These are phyloP conservation scores for Phytophthora pini DNA, from an alignment of 352 stramenopile genomes.

Conservation along the genomic window DNA sequence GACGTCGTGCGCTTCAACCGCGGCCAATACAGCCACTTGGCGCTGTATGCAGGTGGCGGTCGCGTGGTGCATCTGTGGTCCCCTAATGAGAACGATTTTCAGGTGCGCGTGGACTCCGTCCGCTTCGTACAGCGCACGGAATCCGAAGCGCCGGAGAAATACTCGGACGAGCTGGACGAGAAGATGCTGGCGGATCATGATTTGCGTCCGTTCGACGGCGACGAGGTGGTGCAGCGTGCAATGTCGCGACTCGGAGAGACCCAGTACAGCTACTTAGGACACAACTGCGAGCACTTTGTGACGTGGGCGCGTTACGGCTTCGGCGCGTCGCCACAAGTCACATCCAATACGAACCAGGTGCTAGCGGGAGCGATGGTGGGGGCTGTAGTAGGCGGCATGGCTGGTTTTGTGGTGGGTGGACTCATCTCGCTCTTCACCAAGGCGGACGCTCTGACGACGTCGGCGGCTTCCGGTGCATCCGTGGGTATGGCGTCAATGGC, in stretches of 20 bases:
- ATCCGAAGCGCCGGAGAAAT: slow-evolving; percentile 40
- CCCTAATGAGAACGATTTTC: slow-evolving; percentile 46
- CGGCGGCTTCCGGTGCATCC: slow-evolving; percentile 24
- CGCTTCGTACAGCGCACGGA: slow-evolving; percentile 38
- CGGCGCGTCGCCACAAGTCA: slow-evolving; percentile 61
- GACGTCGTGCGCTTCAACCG: slow-evolving; percentile 77
- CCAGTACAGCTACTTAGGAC: slow-evolving; percentile 55
- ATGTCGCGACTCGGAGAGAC: slow-evolving; percentile 56
- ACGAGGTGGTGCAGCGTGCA: slow-evolving; percentile 56
- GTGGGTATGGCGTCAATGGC: neutral
- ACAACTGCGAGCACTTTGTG: slow-evolving; percentile 86
- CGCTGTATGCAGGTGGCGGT: slow-evolving; percentile 52
- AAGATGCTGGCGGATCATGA: slow-evolving; percentile 55
- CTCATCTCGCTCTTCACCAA: slow-evolving; percentile 72
- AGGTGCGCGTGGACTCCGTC: slow-evolving; percentile 70
- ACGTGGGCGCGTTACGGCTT: slow-evolving; percentile 73
- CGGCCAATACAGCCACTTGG: slow-evolving; percentile 69
- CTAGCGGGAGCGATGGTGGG: slow-evolving; percentile 68
- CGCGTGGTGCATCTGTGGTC: slow-evolving; percentile 75
- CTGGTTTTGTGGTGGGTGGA: slow-evolving; percentile 63
- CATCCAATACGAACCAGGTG: slow-evolving; percentile 63
- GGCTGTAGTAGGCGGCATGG: slow-evolving; percentile 61
- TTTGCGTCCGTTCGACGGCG: slow-evolving; percentile 44
- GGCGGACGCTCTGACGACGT: slow-evolving; percentile 58
- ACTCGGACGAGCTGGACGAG: slow-evolving; percentile 54